phyloP scores from a whole-genome alignment of 2,329 filamentous ascomycete genomes.

The Amphichorda felina region DNA sequence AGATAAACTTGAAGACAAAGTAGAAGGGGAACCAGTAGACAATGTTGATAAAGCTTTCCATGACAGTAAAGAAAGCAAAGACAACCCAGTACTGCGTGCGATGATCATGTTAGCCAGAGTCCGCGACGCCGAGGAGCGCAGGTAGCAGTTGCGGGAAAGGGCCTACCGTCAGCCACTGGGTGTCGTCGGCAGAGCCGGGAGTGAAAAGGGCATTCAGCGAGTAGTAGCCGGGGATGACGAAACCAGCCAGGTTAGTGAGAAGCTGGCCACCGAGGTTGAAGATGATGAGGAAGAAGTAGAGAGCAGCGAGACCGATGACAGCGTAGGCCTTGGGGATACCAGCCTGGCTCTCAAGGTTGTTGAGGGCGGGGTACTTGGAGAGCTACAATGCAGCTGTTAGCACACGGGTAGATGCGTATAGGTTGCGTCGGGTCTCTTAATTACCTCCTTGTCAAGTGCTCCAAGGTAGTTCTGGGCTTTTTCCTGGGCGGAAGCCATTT shows the following conservation, averaged over 20 bases:
- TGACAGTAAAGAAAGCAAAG: constrained; percentile 69
- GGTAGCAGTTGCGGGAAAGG: constrained; percentile 4
- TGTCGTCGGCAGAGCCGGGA: constrained; percentile 61
- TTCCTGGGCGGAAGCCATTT: constrained; percentile 64
- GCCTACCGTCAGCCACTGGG: constrained; percentile 66
- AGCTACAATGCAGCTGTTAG: constrained; percentile 38
- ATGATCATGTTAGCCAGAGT: constrained; percentile 18
- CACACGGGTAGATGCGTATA: background rate
- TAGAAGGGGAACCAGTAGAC: constrained; percentile 98
- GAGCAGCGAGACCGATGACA: constrained; percentile 60
- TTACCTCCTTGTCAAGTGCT: constrained; percentile 74
- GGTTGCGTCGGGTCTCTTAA: constrained; percentile 14
- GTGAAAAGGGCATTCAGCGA: constrained; percentile 70
- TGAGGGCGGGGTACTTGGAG: constrained; percentile 72
- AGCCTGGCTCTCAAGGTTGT: constrained; percentile 78
- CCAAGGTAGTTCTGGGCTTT: constrained; percentile 65
- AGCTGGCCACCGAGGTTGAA: constrained; percentile 88
- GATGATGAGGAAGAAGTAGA: constrained; percentile 86
- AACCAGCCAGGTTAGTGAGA: constrained; percentile 77
- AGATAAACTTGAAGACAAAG: constrained; percentile 98
- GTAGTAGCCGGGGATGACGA: constrained; percentile 75
- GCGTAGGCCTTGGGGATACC: constrained; percentile 78
- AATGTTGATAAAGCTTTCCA: constrained; percentile 73
- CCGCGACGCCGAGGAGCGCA: background rate
- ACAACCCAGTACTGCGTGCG: constrained; percentile 71